Conservation (phyloP, 2,329 filamentous ascomycete species). For the Colletotrichum lindemuthianum region DNA sequence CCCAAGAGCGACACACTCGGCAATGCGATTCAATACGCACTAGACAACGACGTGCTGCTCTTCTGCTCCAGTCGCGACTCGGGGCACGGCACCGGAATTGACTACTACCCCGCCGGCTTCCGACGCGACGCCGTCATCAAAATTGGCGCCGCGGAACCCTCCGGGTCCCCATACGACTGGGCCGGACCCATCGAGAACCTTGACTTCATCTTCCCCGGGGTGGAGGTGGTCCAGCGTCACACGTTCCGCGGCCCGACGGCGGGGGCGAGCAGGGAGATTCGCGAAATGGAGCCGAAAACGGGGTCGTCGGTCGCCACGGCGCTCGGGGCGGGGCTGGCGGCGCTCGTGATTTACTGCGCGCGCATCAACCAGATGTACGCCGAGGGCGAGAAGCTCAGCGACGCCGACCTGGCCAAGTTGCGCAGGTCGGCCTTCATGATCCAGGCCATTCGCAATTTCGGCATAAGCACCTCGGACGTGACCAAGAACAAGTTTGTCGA, state of each 20-base stretch:
- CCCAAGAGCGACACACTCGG: conserved; percentile 14
- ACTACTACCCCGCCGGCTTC: conserved; percentile 36
- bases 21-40: conserved; percentile 38
- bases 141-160: conserved; percentile 42
- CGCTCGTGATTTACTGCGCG: conserved; percentile 44
- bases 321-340: conserved; percentile 44
- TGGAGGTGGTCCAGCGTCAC: conserved; percentile 38
- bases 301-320: conserved; percentile 45
- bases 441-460: neutral
- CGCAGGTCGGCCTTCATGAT: conserved; percentile 5
- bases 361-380: conserved; percentile 14
- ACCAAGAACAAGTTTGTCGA: conserved; percentile 41
- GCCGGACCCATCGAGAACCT: conserved; percentile 39
- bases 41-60: conserved; percentile 45
- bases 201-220: conserved; percentile 45
- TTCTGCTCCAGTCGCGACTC: conserved; percentile 50
- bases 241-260: conserved; percentile 5
- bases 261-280: neutral
- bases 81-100: conserved; percentile 33
- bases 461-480: conserved; percentile 18
- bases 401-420: conserved; percentile 35
- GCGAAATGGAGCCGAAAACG: conserved; percentile 6
- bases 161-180: conserved; percentile 37
- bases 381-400: conserved; percentile 27
- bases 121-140: conserved; percentile 38